Evolutionary conservation across 345 rosid genomes (phyloP), one percentile per base, ranked within the genome.

Genomic region (Mercurialis annua): DNA sequence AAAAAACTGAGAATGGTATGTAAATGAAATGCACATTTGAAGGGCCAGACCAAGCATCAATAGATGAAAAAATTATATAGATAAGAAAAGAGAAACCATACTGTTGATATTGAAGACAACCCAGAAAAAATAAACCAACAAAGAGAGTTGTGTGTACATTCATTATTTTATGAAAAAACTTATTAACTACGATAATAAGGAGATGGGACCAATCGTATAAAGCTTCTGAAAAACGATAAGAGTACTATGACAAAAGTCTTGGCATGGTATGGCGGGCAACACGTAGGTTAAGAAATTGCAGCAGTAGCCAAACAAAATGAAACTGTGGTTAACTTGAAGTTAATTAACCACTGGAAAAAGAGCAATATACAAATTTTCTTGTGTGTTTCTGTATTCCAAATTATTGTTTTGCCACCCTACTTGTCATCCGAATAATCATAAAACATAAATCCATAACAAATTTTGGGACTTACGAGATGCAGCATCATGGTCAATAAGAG

Each of bases 381-480:
- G 18, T 43, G 51, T 24, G n/a, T 8, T 43, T 8, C 53, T 11
- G 33, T 31, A 33, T 24, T 31, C 17, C 11, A 64, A 31, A 33
- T 5, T 52, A 6, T 21, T n/a, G 52, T 36, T 50, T 44, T 62
- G 65, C 16, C 36, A 43, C 36, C 16, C 27, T 17, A 3, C 26
- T 21, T 15, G 4, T 17, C 65, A 62, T 43, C 48, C 31, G 23
- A 23, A 26, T 3, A 33, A 20, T 53, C 33, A 26, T 20, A 61
- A 43, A 43, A 6, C 26, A 61, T 42, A n/a, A 20, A 43, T 43
- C 55, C 21, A 54, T 9, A 42, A 27, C n/a, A 43, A 46, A 52
- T 30, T 44, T 59, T 1, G 17, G 43, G 10, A 78, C 96, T 90
- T 86, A 93, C 98, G 89, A 56, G 66, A 68, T 56, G 96, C 91